These are phyloP conservation scores for Chimonanthus salicifolius DNA, from an alignment of 164 flowering plant genomes.

Conservation along the genomic window DNA sequence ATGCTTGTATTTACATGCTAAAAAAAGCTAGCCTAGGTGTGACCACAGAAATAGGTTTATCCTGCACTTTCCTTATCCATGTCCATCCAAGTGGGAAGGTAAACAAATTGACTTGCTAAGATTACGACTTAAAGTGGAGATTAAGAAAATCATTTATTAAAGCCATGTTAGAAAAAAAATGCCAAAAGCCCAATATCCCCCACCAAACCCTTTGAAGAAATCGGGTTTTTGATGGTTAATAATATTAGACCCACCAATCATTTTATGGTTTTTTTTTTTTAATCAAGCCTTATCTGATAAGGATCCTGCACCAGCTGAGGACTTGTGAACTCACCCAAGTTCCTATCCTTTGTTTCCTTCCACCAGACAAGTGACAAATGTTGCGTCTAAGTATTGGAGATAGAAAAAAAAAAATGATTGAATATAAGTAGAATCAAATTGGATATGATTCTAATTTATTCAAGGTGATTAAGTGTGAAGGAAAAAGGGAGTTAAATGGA, in stretches of 20 bases:
- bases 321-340: constrained; percentile 9
- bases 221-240: constrained; percentile 9
- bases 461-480: too few relatives aligned
- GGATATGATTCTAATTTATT: too few relatives aligned
- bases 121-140: neutral
- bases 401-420: too few relatives aligned
- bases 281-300: constrained; percentile 7
- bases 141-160: neutral
- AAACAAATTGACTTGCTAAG: neutral
- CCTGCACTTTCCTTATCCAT: too few relatives aligned
- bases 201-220: constrained; percentile 7
- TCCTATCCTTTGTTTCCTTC: constrained; percentile 4
- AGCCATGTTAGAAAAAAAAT: neutral
- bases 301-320: constrained; percentile 6
- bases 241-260: constrained; percentile 14
- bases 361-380: constrained; percentile 1
- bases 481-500: too few relatives aligned
- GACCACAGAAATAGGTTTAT: neutral
- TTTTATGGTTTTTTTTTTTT: neutral
- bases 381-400: too few relatives aligned
- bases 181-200: constrained; percentile 3
- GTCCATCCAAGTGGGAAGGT: neutral
- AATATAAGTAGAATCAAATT: too few relatives aligned
- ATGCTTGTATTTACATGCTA: neutral
- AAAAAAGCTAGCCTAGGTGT: neutral